Base-by-base conservation (phyloP, 2,329 filamentous ascomycete species). In the Ophiostoma sp. region DNA sequence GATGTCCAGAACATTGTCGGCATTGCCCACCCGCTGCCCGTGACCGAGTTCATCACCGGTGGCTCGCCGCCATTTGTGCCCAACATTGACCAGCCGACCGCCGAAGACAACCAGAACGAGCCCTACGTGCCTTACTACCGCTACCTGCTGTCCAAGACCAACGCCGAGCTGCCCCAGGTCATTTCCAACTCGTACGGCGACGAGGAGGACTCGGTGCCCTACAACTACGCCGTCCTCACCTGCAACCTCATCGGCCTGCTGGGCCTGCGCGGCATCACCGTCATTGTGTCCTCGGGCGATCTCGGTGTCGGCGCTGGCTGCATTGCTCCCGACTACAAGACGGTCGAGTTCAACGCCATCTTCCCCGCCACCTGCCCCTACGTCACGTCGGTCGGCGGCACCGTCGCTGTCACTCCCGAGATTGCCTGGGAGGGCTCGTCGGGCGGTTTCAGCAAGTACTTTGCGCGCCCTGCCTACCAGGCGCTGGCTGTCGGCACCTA, bases 101-200 rank as follows among this genome's bases (percentile, higher is more conserved):
- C 68, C 0, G 72, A 73, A 4, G 71, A 79, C 73, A 82, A 86
- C 70, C 78, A 78, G 9, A 88, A 90, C 72, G 89, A 91, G 77
- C 87, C 88, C 0, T 92, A 87, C 75, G 79, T 91, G 3, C 83
- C 83, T 16, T 87, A 88, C 75, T 81, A 88, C 5, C 81, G 83
- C 68, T 84, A 87, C 74, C 79, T 91, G 9, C 78, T 89, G 3
- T 75, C 78, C 27, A 80, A 88, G 27, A 76, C 80, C 1, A 81
- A 85, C 69, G 75, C 79, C 3, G 75, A 84, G 18, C 79, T 91
- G 0, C 89, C 89, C 0, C 82, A 84, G 3, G 84, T 90, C 18
- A 81, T 92, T 58, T 84, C 83, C 55, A 89, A 87, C n/a, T 91
- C 88, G 0, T 92, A 91, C 74, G 88, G 87, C 40, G 87, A 90